These are phyloP conservation scores for Eucalyptus microcorys DNA, from an alignment of 345 rosid genomes.

Conservation along the genomic window DNA sequence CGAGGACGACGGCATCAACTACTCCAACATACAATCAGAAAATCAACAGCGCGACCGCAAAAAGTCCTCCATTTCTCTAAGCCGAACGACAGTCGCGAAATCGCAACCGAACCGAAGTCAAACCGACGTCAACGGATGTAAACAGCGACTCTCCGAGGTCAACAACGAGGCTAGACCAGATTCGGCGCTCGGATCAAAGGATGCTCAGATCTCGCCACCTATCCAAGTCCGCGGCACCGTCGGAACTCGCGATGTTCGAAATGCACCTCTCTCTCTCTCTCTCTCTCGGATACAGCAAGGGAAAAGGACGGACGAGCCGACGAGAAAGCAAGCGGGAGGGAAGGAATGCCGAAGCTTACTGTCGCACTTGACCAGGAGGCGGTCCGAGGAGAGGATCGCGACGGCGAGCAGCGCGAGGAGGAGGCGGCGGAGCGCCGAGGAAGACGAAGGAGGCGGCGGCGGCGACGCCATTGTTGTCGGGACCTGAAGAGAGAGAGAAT, in stretches of 20 bases:
- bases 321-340: neutral
- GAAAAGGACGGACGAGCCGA: neutral
- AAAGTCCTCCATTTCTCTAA: neutral
- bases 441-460: neutral
- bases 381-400: conserved; percentile 19
- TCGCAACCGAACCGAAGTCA: neutral
- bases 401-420: conserved; percentile 18
- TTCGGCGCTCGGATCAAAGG: neutral
- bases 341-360: neutral
- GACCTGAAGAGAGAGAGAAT: neutral
- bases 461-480: conserved; percentile 26
- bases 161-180: neutral
- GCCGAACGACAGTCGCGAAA: neutral
- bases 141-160: neutral
- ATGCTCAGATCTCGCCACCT: neutral
- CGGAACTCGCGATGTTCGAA: neutral
- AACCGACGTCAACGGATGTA: neutral
- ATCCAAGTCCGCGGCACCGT: neutral
- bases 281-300: neutral
- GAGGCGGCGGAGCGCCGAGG: conserved; percentile 9
- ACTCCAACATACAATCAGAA: neutral
- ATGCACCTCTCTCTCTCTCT: neutral
- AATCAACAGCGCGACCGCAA: neutral
- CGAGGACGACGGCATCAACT: neutral
- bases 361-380: conserved; percentile 19